Base-by-base conservation (phyloP, 192 early-diverging fungal genomes). In the Lobosporangium transversale region DNA sequence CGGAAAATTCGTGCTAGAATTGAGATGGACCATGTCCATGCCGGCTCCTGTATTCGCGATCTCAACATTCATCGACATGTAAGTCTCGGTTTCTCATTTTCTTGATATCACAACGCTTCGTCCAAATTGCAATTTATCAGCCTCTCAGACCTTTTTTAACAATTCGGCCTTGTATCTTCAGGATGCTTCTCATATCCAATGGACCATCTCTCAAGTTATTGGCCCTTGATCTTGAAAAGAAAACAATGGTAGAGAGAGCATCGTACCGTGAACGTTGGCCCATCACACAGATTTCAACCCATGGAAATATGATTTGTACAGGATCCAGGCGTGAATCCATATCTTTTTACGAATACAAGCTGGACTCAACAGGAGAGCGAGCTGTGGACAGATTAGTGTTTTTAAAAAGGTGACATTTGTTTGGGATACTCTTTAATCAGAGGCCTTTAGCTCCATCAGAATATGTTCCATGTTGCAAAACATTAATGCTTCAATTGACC, bases 251-350 rank as follows among this genome's bases (percentile, higher is more conserved):
- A 0, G 73, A 76, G 15, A 66, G 45, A n/a, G 73, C 64, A 23
- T 17, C 35, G 14, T 27, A 61, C 45, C 73, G 73, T 37, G 73
- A 76, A 26, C 73, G 73, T 2, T 76, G 73, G 73, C 73, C 73
- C 0, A 76, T 76, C 21, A 27, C 65, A 18, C 73, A 76, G 47
- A 76, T 76, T 3, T 76, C 73, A 32, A 76, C 10, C 18, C 36
- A 50, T n/a, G 73, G 64, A 6, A 48, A 33, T 30, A 76, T 62
- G 63, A 67, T 76, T 42, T 62, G 64, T 24, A 76, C 73, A 20
- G 73, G 73, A 5, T 76, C 73, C 17, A 49, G 59, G 44, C 64
- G 73, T 0, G 73, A 76, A 33, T 59, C 64, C 9, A 66, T 67
- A 10, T 62, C 43, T 30, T 76, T 76, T 59, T 76, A 76, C n/a